These are phyloP conservation scores for Phytophthora pisi DNA, from an alignment of 352 stramenopile genomes.

Conservation along the genomic window DNA sequence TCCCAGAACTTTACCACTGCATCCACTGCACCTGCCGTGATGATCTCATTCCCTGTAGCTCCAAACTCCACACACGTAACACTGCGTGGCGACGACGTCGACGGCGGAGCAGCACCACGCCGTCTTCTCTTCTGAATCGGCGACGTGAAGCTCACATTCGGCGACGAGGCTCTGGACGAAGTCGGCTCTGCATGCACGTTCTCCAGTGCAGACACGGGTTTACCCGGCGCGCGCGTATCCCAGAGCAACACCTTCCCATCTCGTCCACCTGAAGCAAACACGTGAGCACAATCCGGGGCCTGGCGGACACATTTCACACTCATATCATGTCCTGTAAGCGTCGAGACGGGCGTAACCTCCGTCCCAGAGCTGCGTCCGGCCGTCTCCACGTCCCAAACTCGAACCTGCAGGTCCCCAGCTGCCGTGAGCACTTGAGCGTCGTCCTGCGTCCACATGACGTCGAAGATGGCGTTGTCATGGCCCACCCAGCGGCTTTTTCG, in stretches of 20 bases:
- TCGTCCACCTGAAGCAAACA: conserved; percentile 64
- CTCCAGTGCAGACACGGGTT: conserved; percentile 36
- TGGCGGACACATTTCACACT: conserved; percentile 83
- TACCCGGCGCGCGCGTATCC: conserved; percentile 45
- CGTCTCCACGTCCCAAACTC: conserved; percentile 64
- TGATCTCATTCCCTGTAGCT: conserved; percentile 43
- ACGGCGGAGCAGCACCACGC: conserved; percentile 25
- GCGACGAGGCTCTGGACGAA: conserved; percentile 12
- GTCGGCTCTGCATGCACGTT: conserved; percentile 44
- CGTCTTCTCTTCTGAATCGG: conserved; percentile 35
- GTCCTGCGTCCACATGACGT: conserved; percentile 63
- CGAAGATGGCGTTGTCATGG: conserved; percentile 78
- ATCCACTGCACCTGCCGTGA: conserved; percentile 65
- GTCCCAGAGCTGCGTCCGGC: not conserved
- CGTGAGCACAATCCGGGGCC: conserved; percentile 28
- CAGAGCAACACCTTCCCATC: conserved; percentile 72
- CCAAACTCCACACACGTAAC: conserved; percentile 79
- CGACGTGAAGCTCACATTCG: conserved; percentile 39
- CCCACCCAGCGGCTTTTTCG: conserved; percentile 50
- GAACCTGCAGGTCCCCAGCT: conserved; percentile 59
- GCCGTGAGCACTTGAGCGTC: conserved; percentile 60
- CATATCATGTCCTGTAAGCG: conserved; percentile 58
- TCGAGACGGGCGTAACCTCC: conserved; percentile 31
- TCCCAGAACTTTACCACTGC: conserved; percentile 78
- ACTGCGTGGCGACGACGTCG: conserved; percentile 45